Conservation (phyloP, 1,284 basidiomycete species). For the Moesziomyces globuligerus region DNA sequence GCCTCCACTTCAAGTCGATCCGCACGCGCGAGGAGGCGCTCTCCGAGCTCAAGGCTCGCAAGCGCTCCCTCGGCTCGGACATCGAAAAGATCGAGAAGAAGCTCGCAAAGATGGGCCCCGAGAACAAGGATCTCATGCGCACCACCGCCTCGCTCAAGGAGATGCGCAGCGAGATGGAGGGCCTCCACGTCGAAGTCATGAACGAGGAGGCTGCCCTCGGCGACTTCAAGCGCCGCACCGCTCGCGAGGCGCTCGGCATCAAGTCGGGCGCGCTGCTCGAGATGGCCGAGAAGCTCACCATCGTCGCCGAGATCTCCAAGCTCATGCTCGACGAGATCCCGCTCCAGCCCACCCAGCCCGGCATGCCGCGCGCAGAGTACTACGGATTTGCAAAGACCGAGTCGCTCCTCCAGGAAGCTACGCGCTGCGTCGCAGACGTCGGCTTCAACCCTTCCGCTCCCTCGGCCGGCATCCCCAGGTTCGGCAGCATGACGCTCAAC, state of each 20-base stretch:
- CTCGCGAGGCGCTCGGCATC: slow-evolving; percentile 79
- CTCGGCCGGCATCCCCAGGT: slow-evolving; percentile 39
- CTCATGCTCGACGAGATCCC: slow-evolving; percentile 84
- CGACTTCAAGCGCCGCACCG: slow-evolving; percentile 82
- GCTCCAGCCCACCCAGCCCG: slow-evolving; percentile 81
- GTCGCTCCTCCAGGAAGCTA: slow-evolving; percentile 55
- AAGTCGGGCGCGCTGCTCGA: slow-evolving; percentile 90
- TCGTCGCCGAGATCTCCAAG: slow-evolving; percentile 83
- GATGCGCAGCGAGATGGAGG: slow-evolving; percentile 79
- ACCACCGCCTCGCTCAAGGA: slow-evolving; percentile 82
- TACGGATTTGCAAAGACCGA: slow-evolving; percentile 65
- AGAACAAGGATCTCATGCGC: slow-evolving; percentile 81
- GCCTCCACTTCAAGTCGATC: slow-evolving; percentile 74
- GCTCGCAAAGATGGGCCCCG: slow-evolving; percentile 86
- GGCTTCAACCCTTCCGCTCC: slow-evolving; percentile 48
- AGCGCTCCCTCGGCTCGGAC: slow-evolving; percentile 76
- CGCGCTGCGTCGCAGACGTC: slow-evolving; percentile 55
- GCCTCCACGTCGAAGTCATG: slow-evolving; percentile 84
- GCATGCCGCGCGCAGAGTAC: slow-evolving; percentile 80
- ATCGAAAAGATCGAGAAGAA: slow-evolving; percentile 91
- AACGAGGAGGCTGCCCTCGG: slow-evolving; percentile 82
- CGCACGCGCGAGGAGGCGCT: slow-evolving; percentile 85
- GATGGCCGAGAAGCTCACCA: slow-evolving; percentile 86
- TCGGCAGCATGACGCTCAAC: slow-evolving; percentile 26
- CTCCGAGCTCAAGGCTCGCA: slow-evolving; percentile 78